Evolutionary conservation across 169 alveolate species (phyloP).

Genomic region (Neospora caninum): DNA sequence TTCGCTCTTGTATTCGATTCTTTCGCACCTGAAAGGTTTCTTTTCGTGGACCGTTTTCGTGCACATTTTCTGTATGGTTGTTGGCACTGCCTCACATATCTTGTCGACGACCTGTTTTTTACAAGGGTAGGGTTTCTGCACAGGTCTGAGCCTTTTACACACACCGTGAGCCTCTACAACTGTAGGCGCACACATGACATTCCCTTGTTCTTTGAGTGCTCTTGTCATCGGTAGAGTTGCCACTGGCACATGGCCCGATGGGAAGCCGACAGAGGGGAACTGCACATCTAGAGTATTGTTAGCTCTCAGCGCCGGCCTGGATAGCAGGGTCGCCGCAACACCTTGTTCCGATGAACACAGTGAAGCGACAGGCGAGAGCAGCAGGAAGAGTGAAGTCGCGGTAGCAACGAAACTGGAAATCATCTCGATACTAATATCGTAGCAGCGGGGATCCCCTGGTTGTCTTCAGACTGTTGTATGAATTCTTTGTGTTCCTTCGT

Average conservation of each 20-base stretch:
- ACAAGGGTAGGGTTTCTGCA: slow-evolving; percentile 12
- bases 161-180: slow-evolving; percentile 19
- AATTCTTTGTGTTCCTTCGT: too few relatives aligned
- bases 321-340: not conserved
- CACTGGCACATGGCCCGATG: not conserved
- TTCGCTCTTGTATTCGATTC: slow-evolving; percentile 31
- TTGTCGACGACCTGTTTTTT: slow-evolving; percentile 25
- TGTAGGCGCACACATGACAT: not conserved
- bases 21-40: slow-evolving; percentile 26
- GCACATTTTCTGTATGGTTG: slow-evolving; percentile 30
- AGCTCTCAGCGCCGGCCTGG: not conserved
- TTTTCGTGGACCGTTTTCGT: slow-evolving; percentile 27
- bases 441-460: too few relatives aligned
- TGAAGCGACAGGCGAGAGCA: not conserved
- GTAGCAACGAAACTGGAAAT: not conserved
- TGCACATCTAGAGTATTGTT: not conserved
- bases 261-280: not conserved
- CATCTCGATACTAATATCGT: not conserved
- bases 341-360: not conserved
- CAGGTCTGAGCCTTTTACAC: slow-evolving; percentile 10
- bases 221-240: not conserved
- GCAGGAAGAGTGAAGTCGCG: not conserved
- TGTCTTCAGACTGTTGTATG: too few relatives aligned
- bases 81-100: slow-evolving; percentile 17
- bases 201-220: not conserved